Base-by-base conservation (phyloP, 345 rosid species). In the Salix purpurea region DNA sequence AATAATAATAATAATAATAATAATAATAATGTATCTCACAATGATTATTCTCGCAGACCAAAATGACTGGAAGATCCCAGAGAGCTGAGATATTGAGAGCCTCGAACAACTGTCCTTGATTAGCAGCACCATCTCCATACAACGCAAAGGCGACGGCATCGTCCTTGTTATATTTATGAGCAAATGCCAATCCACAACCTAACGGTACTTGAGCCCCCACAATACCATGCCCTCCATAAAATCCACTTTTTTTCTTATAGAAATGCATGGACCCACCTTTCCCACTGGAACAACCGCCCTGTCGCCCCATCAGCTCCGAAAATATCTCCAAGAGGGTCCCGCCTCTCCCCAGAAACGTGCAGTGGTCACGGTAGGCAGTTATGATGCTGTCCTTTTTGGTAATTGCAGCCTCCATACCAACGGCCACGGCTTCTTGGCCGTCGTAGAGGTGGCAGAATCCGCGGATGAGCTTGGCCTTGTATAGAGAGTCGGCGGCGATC, bases 401-500 rank as follows among this genome's bases (percentile, higher is more conserved):
- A 67, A 93, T 92, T 26, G 92, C 96, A 18, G 99, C 97, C 79
- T 92, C 98, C 99, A 96, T 96, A 11, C 97, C 98, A 39, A 96
- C 81, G 62, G 97, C 92, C 37, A 93, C 97, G 14, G 97, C 99
- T 73, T 96, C 99, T 74, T 96, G 98, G 0, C 99, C 99, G 67
- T 96, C 99, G 86, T 96, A 96, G n/a, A 96, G 90, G 76, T 96
- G 99, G 75, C 98, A 96, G 84, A 96, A 96, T 6, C 99, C 99
- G 30, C 97, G 93, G 81, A 96, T 91, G 66, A 96, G 97, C 82
- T 93, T 96, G n/a, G 98, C 91, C 84, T 96, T 96, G 91, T 95
- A 95, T 69, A 95, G 97, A 23, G 99, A 93, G 81, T 96, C 98
- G 37, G 99, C 89, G 10, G 99, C 99, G 80, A 96, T 93, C 88